Base-by-base conservation (phyloP, 1,284 basidiomycete species). In the Ceraceosorus bombacis region DNA sequence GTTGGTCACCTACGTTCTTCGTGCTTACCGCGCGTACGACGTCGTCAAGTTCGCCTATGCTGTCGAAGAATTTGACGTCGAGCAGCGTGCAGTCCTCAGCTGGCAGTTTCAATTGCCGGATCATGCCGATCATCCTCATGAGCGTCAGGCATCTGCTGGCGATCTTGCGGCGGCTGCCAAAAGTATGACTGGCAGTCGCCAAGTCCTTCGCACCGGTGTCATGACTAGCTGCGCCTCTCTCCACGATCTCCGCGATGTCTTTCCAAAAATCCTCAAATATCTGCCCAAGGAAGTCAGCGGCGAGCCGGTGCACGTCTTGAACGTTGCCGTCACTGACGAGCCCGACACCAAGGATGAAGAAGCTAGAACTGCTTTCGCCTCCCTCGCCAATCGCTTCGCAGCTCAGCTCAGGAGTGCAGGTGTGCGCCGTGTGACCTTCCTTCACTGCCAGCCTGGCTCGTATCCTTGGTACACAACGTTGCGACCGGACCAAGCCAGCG, bases 401-500 rank as follows among this genome's bases (percentile, higher is more conserved):
- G 80, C 81, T 55, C 81, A 86, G 59, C 83, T 98, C 57, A 77
- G 78, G 57, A 83, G 81, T 57, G 88, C 88, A 59, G 90, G 92
- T 61, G 86, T 98, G 62, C 89, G 94, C 62, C 88, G 95, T 71
- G 83, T 95, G 61, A 93, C 94, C 2, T 85, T 94, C 78, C 82
- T 97, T 67, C 86, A 98, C 71, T 97, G 93, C 81, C 86, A 90
- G 65, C 86, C 84, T 59, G 88, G 89, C 60, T 85, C 88, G 77
- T 98, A 98, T 79, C 95, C 95, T 6, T 86, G 88, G 75, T 98
- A 94, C 82, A 90, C 88, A 81, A 98, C 95, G 52, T 81, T 97
- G 51, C 88, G 95, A 64, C 74, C 76, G 46, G 82, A 84, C 72
- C 27, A 27, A 27, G 81, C 77, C 57, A 79, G 85, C 53, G 87